Percentiles rank a stretch among this genome's conserved stretches.
Conservation (phyloP, 1,284 basidiomycete genomes). For the Trametes sp. region DNA sequence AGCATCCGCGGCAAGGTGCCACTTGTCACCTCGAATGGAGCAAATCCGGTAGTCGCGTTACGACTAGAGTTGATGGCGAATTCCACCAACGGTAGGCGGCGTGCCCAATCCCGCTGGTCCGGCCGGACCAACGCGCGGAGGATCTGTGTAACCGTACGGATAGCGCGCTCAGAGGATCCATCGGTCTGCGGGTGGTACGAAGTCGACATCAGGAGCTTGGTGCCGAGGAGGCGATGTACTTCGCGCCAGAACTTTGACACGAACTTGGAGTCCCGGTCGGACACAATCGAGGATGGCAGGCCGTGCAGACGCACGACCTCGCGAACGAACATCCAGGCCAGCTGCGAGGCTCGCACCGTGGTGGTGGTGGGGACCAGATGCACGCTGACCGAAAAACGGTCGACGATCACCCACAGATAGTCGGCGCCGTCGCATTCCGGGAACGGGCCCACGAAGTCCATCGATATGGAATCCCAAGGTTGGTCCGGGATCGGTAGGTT, state of each 20-base stretch:
- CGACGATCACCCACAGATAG: conserved; percentile 35
- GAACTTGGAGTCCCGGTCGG: conserved; percentile 39
- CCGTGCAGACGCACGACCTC: conserved; percentile 40
- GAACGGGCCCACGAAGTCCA: conserved; percentile 41
- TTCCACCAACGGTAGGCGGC: background rate
- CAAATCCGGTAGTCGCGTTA: background rate
- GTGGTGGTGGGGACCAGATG: conserved; percentile 28
- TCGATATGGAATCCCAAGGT: conserved; percentile 37
- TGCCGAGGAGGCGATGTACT: conserved; percentile 37
- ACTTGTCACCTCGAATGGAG: background rate
- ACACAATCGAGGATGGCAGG: conserved; percentile 36
- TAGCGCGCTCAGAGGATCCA: conserved; percentile 37
- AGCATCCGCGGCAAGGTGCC: background rate
- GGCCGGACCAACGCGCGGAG: background rate
- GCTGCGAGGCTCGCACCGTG: conserved; percentile 21
- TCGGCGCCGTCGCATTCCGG: conserved; percentile 28
- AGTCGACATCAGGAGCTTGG: conserved; percentile 40
- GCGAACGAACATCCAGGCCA: conserved; percentile 32
- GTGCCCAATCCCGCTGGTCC: background rate
- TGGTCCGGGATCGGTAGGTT: conserved; percentile 33
- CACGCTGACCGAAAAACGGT: conserved; percentile 31
- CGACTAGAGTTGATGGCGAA: background rate
- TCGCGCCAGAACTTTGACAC: conserved; percentile 39
- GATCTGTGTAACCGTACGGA: conserved; percentile 9
- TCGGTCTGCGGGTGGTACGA: conserved; percentile 48